These are phyloP conservation scores for Fusarium neocosmosporiellum DNA, from an alignment of 2,329 filamentous ascomycete genomes.

Conservation along the genomic window DNA sequence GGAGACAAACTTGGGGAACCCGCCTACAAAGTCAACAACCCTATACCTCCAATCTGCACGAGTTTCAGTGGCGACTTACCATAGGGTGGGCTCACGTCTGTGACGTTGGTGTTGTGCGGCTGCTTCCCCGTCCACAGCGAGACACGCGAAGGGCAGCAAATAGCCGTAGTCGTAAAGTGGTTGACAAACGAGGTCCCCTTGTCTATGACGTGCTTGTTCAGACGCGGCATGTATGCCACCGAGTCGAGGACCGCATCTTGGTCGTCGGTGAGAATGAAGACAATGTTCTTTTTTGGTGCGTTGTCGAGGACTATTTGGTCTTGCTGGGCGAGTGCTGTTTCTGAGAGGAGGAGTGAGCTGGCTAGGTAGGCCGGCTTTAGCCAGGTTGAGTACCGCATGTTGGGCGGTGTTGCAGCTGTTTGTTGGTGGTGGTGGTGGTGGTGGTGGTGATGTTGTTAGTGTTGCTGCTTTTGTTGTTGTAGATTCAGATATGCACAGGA, in stretches of 20 bases:
- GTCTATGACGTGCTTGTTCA: conserved; percentile 66
- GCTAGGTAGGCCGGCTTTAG: conserved; percentile 5
- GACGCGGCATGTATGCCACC: conserved; percentile 68
- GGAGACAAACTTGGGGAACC: conserved; percentile 73
- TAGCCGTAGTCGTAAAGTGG: conserved; percentile 74
- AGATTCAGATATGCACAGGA: background rate
- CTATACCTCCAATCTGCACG: background rate
- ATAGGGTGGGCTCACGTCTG: conserved; percentile 63
- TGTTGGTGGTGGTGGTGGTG: no score
- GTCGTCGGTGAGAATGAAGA: conserved; percentile 77
- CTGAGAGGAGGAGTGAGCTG: background rate
- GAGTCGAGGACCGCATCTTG: conserved; percentile 73
- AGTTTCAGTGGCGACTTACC: conserved; percentile 47
- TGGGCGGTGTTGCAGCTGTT: background rate
- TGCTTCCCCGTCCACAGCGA: conserved; percentile 73
- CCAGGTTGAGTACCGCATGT: conserved; percentile 26
- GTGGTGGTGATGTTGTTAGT: no score
- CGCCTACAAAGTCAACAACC: conserved; percentile 42
- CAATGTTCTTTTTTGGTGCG: conserved; percentile 60
- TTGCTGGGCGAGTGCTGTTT: background rate
- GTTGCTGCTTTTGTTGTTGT: background rate
- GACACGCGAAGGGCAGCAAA: conserved; percentile 76
- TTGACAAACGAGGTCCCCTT: conserved; percentile 69
- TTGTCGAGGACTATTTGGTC: background rate
- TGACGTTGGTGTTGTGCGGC: conserved; percentile 79